A percentile compares a stretch with the other conserved stretches of the same genome.
Evolutionary conservation across 805 yeast species (phyloP).

Genomic region (Grigorovia jiainica): DNA sequence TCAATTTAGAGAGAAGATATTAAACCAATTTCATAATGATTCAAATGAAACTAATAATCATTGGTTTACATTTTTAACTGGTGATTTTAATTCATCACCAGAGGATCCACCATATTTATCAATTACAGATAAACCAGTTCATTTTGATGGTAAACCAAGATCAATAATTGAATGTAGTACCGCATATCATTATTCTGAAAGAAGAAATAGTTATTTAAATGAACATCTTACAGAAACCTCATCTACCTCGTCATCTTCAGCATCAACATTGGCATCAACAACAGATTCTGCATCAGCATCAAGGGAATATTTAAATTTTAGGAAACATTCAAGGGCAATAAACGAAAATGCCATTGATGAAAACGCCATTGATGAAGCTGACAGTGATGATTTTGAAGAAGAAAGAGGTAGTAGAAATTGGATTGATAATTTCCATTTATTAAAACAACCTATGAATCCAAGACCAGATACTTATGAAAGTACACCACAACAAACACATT

Average conservation of each 20-base stretch:
- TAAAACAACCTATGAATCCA: conserved; percentile 47
- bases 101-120: conserved; percentile 74
- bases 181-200: conserved; percentile 43
- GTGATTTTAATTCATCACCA: conserved; percentile 85
- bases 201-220: conserved; percentile 43
- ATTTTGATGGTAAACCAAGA: conserved; percentile 39
- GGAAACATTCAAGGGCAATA: conserved; percentile 30
- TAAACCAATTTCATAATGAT: not conserved
- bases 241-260: not conserved
- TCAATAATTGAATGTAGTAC: conserved; percentile 52
- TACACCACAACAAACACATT: conserved; percentile 35
- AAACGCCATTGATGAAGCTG: not conserved
- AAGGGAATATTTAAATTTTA: conserved; percentile 28
- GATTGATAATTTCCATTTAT: too few relatives aligned
- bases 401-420: conserved; percentile 16
- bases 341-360: not conserved
- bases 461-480: conserved; percentile 43
- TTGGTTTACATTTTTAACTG: conserved; percentile 57
- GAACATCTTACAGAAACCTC: conserved; percentile 19
- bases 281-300: not conserved
- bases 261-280: conserved; percentile 2
- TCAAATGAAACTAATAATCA: conserved; percentile 26
- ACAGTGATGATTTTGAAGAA: conserved; percentile 33
- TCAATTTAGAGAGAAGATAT: conserved; percentile 32
- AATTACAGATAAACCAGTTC: conserved; percentile 50